A percentile compares a stretch with the other conserved stretches of the same genome.
These are phyloP conservation scores for Rhododendron henanense DNA, from an alignment of 148 eudicot genomes.

Conservation along the genomic window DNA sequence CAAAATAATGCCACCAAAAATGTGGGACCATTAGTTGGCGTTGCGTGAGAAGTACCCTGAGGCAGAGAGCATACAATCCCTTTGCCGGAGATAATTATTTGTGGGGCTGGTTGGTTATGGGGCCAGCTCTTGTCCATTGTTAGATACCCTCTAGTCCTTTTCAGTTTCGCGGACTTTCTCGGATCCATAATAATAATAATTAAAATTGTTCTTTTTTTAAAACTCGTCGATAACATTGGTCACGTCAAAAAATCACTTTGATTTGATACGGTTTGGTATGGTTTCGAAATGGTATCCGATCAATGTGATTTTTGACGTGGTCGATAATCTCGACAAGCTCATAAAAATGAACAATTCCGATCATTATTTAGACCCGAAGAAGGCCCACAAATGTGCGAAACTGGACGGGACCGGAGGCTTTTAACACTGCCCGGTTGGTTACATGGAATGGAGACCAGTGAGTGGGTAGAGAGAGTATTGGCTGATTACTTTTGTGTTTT, in stretches of 20 bases:
- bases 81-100: too few species aligned
- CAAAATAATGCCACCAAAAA: not conserved
- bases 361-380: not conserved
- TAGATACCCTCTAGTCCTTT: too few species aligned
- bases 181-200: too few species aligned
- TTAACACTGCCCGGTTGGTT: not conserved
- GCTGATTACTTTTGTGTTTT: not conserved
- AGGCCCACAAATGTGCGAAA: not conserved
- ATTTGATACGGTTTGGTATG: too few species aligned
- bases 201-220: too few species aligned
- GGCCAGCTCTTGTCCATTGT: too few species aligned
- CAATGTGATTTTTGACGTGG: not conserved
- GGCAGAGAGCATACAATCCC: not conserved
- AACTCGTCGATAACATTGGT: too few species aligned
- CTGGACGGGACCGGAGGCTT: not conserved
- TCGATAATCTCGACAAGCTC: too few species aligned
- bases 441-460: not conserved
- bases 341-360: not conserved
- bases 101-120: too few species aligned
- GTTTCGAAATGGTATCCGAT: too few species aligned
- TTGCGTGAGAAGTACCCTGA: not conserved
- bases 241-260: too few species aligned
- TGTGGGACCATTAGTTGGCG: not conserved
- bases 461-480: not conserved
- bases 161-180: too few species aligned